These are phyloP conservation scores for Aechmea fasciata DNA, from an alignment of 176 grass and related monocot species.

Conservation along the genomic window DNA sequence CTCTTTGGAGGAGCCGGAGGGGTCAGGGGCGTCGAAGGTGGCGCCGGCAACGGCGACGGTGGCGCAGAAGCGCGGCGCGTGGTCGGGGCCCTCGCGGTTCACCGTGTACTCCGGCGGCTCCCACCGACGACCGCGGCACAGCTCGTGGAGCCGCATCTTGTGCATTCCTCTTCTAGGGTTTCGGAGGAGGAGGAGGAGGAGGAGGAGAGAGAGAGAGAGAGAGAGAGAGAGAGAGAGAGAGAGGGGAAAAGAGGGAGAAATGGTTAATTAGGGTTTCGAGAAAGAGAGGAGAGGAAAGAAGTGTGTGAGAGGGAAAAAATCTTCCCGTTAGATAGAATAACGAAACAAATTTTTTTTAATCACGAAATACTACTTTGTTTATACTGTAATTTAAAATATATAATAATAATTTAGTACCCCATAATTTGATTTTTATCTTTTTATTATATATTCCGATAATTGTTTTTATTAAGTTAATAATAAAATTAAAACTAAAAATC, in stretches of 20 bases:
- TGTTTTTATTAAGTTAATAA: too few relatives aligned
- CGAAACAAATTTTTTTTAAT: too few relatives aligned
- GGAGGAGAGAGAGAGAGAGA: background rate
- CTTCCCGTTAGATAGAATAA: too few relatives aligned
- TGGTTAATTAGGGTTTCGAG: too few relatives aligned
- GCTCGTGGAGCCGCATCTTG: slow-evolving; percentile 48
- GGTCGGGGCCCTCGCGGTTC: slow-evolving; percentile 24
- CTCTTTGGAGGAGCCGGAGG: slow-evolving; percentile 41
- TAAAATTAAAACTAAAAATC: too few relatives aligned
- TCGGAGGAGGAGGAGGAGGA: background rate
- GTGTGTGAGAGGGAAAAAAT: too few relatives aligned
- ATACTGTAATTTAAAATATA: too few relatives aligned
- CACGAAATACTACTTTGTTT: too few relatives aligned
- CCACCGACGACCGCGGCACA: slow-evolving; percentile 67
- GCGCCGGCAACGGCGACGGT: slow-evolving; percentile 46
- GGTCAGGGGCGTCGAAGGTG: slow-evolving; percentile 37
- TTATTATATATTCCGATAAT: too few relatives aligned
- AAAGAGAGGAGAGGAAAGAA: too few relatives aligned
- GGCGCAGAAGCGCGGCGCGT: slow-evolving; percentile 36
- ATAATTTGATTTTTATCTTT: too few relatives aligned
- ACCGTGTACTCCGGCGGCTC: slow-evolving; percentile 39
- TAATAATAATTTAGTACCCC: too few relatives aligned
- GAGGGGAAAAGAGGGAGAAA: background rate
- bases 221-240: background rate
- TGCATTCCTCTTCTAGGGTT: slow-evolving; percentile 26